Evolutionary conservation across 2,329 filamentous ascomycete species (phyloP), one percentile per base, ranked within the genome.

Genomic region (Gnomoniopsis smithogilvyi): DNA sequence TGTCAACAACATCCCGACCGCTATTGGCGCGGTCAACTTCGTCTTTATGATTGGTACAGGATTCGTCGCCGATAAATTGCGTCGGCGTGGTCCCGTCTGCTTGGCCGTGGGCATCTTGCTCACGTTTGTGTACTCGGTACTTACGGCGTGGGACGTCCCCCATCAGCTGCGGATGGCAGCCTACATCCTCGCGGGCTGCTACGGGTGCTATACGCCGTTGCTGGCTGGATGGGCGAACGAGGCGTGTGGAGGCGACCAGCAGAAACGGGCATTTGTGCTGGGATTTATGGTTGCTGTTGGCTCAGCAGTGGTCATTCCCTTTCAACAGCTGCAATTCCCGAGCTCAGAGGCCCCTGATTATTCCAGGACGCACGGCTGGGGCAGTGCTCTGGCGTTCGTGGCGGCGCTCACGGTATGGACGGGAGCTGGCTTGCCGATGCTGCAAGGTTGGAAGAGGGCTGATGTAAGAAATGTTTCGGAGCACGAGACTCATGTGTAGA

Each of bases 1-100:
- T 62, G 72, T 77, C 68, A 78, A 79, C 67, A 77, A 75, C 63
- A 78, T 78, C 36, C 75, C 77, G 2, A 79, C 77, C 0, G 66
- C 70, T 24, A 72, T 78, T 33, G 73, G 73, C 36, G 76, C 76
- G 11, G 68, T 78, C 64, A 77, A 76, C 63, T 74, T 78, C 55
- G 63, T 76, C 48, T 69, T 75, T 59, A 77, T 77, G 73, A 51
- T 70, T 24, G 41, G 53, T 36, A 67, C 65, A 14, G 70, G 68
- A 48, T 68, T 64, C 46, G 60, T 67, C 26, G 64, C 68, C 8
- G 69, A 70, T 64, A 69, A 73, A 61, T 66, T 76, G 17, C 67
- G 73, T 11, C 64, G 69, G 3, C 72, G 74, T 12, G 67, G 69
- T 0, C 71, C 73, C 2, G 72, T 74, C 6, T 75, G 72, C 54